Percentiles rank a stretch among this genome's conserved stretches.
Evolutionary conservation across 2,329 filamentous ascomycete genomes (phyloP).

Genomic region (Fusarium lateritium): DNA sequence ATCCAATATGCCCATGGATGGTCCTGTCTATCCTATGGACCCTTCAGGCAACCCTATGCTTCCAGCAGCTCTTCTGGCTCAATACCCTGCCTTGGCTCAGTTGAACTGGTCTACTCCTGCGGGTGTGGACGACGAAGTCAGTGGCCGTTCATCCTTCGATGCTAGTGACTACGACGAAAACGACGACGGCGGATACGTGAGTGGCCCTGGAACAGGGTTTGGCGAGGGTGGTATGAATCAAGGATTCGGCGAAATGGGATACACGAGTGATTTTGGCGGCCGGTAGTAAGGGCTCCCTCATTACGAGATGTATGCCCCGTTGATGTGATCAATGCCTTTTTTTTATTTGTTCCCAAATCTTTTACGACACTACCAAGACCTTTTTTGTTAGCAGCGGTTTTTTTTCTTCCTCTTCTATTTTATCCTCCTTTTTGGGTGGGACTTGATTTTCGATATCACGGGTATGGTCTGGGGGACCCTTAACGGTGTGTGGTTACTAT

Average conservation of each 20-base stretch:
- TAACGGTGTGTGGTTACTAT: constrained; percentile 32
- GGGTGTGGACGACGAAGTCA: constrained; percentile 82
- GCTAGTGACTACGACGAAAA: constrained; percentile 83
- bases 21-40: constrained; percentile 69
- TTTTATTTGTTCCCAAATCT: constrained; percentile 5
- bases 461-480: constrained; percentile 29
- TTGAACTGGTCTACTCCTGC: constrained; percentile 82
- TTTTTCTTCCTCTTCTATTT: constrained; percentile 7
- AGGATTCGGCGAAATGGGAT: constrained; percentile 60
- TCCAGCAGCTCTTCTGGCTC: constrained; percentile 89
- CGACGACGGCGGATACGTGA: constrained; percentile 78
- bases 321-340: constrained; percentile 26
- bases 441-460: constrained; percentile 23
- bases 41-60: constrained; percentile 74
- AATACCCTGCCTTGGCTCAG: constrained; percentile 93
- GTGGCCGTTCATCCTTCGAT: constrained; percentile 85
- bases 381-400: constrained; percentile 31
- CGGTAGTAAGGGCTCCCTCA: constrained; percentile 29
- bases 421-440: constrained; percentile 10
- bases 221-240: constrained; percentile 70
- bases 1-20: constrained; percentile 71
- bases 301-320: constrained; percentile 12
- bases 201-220: constrained; percentile 72
- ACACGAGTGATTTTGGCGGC: constrained; percentile 49
- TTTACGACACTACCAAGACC: constrained; percentile 15